Base-by-base conservation (phyloP, 2,329 filamentous ascomycete genomes). In the Ceratocystis variospora region DNA sequence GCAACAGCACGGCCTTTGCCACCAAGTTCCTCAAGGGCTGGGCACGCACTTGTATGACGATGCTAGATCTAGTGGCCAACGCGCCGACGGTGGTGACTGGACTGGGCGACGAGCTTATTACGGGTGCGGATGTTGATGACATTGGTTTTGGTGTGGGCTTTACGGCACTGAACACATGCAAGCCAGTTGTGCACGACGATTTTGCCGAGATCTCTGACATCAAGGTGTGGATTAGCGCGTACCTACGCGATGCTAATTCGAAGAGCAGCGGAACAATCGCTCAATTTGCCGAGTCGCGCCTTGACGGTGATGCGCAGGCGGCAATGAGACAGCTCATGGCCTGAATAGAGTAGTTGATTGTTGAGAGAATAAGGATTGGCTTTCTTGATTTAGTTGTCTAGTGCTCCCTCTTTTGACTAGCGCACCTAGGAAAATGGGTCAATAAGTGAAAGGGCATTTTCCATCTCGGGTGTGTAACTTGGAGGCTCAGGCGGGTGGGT, bases 131-230 rank as follows among this genome's bases (percentile, higher is more conserved):
- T 72, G 89, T 96, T 31, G 94, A 99, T 72, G 94, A 99, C 74
- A 86, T 96, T 70, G 87, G 90, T 33, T 99, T 99, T 73, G 94
- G 94, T 31, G 86, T 96, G 70, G 93, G 91, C 7, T 99, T 96
- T 77, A 97, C 94, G 0, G 87, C 89, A 41, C 82, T 99, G 69
- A 96, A 93, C 77, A 96, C 93, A 0, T 94, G 93, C 78, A 90
- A 87, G 74, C 86, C 86, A 68, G 79, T 84, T 3, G 77, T 83
- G 1, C 81, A 81, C 63, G 94, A 97, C 74, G 88, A 92, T 22
- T 97, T 91, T 79, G 88, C 92, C 0, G 88, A 96, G 68, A 85
- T 96, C 15, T 82, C 84, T 4, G 87, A 91, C 65, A 88, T 91
- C 68, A 79, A 90, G 64, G 88, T 87, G 74, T 99, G 93, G 93